Evolutionary conservation across 2,329 filamentous ascomycete species (phyloP), one percentile per base, ranked within the genome.

Genomic region (Colletotrichum spaethianum): DNA sequence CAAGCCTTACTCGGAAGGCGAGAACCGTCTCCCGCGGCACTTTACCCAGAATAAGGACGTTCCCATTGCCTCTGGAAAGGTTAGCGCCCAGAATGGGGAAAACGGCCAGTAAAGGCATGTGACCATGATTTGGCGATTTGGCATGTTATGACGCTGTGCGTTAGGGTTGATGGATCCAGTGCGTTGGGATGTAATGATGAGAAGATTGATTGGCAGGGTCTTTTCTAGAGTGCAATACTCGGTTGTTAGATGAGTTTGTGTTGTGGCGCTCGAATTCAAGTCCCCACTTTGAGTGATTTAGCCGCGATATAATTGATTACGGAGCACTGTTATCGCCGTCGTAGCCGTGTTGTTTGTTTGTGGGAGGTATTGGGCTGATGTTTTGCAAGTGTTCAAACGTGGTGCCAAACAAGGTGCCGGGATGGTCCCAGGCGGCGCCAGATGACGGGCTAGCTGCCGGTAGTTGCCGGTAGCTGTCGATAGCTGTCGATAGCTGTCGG

Each of bases 21-120:
- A 94, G 82, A 90, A 90, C 72, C 87, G 86, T 40, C 80, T 95
- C 77, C 90, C 91, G 14, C 82, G 84, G 18, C 74, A 80, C 60
- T 86, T 83, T 60, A 85, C 83, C 0, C 72, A 83, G 76, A 76
- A 74, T 67, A 77, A 77, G 73, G 68, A 76, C 1, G 28, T 75
- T 16, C 65, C 75, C 0, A 40, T 73, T 7, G 44, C 57, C n/a
- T 33, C 62, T 38, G 60, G 28, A 2, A 53, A 72, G 40, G n/a
- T 31, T 3, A 60, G 63, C 23, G 69, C 52, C 11, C 52, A 69
- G 26, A 50, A 23, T 20, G 66, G 50, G 3, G 46, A 63, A 5
- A 42, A 63, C 2, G 26, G 7, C 9, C 31, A 71, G 28, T 67
- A 38, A 31, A 9, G 4, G 31, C 7, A 33, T 3, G 8, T n/a